Evolutionary conservation across 1,284 basidiomycete genomes (phyloP).

Genomic region (Peniophora sp.): DNA sequence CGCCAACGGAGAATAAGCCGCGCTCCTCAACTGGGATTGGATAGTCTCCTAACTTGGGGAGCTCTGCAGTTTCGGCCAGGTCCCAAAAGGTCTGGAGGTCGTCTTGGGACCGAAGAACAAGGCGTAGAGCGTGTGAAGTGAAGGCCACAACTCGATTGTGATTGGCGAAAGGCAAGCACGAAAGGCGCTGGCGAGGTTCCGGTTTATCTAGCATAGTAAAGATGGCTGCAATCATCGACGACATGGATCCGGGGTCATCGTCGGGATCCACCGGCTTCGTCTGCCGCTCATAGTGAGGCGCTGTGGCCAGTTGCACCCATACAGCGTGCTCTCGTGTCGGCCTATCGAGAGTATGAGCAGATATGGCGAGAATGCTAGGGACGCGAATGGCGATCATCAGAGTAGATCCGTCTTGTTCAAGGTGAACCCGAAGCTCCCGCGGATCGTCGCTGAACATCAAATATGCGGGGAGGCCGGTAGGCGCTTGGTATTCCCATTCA

Average conservation of each 20-base stretch:
- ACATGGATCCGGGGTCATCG: not conserved
- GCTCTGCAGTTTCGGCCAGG: conserved; percentile 28
- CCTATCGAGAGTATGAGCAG: conserved; percentile 13
- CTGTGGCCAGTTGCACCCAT: not conserved
- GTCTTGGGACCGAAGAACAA: conserved; percentile 29
- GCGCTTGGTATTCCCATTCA: conserved; percentile 34
- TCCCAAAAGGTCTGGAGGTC: conserved; percentile 31
- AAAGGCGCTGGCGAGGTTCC: not conserved
- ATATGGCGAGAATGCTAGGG: conserved; percentile 31
- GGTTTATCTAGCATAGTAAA: not conserved
- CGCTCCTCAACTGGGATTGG: conserved; percentile 31
- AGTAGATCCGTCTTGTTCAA: conserved; percentile 13
- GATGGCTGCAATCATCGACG: not conserved
- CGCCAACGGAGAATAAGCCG: conserved; percentile 31
- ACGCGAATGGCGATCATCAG: conserved; percentile 34
- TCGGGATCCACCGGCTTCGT: not conserved
- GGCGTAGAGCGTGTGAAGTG: conserved; percentile 38
- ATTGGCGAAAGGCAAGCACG: conserved; percentile 1
- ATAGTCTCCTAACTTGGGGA: conserved; percentile 24
- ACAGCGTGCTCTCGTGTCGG: not conserved
- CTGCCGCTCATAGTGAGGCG: not conserved
- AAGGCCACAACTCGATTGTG: conserved; percentile 31
- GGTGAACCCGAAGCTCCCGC: conserved; percentile 37
- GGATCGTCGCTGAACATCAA: conserved; percentile 35
- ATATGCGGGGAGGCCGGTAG: conserved; percentile 8